Base-by-base conservation (phyloP, 179 eudicot species). In the Silene noctiflora region DNA sequence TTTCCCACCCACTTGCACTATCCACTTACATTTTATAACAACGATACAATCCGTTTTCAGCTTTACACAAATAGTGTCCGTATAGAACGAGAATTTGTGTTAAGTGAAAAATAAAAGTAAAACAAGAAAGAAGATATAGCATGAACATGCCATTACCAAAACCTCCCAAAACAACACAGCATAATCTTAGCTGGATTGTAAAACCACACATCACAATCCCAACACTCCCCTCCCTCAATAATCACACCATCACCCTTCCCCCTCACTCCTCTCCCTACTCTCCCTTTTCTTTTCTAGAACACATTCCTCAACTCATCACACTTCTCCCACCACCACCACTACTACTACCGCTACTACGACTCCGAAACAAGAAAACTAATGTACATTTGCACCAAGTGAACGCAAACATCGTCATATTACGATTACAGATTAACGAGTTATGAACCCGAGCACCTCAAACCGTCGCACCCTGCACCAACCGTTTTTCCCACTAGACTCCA, bases 381-480 rank as follows among this genome's bases (percentile, higher is more conserved):
- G 29, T 20, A 61, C 59, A 55, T 55, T 55, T 55, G 20, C 59
- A 61, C 11, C 13, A 62, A 3, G 0, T 10, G 33, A 62, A 12
- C 16, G 12, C 22, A 24, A 61, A 59, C 1, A 6, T 51, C 58
- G n/a, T 12, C 17, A 51, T 19, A 21, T 60, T 2, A 1, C 42
- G 44, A 46, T 6, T 51, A 13, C 10, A 4, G 20, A 7, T 46
- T 1, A 3, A 10, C 46, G 16, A 21, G 25, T 60, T 7, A 20
- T 61, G 27, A 9, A 61, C 27, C 14, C 13, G 25, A 60, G 27
- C 24, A 21, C 79, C 67, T 5, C 78, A 21, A 44, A 63, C 88
- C 96, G 94, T 77, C 96, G 95, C 4, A 81, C 82, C 77, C 96
- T 94, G 81, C 98, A 92, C 84, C 91, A 92, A 69, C 94, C 98